Percentiles rank a stretch among this genome's conserved stretches.
Evolutionary conservation across 148 eudicot genomes (phyloP).

Genomic region (Cornus suecica): DNA sequence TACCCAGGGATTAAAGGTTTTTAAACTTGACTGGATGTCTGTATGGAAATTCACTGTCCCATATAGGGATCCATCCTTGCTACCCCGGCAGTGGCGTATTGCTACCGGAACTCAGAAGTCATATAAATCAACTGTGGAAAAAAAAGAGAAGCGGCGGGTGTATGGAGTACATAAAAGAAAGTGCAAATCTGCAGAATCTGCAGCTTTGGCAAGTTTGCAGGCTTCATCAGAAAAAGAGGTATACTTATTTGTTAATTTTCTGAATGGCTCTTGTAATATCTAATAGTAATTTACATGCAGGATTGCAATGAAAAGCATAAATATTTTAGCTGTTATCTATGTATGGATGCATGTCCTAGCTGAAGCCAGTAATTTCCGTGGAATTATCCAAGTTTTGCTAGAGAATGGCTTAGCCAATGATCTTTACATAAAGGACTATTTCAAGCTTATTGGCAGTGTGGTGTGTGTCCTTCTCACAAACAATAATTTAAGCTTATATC

Average conservation of each 20-base stretch:
- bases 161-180: constrained; percentile 65
- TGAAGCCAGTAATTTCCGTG: not conserved
- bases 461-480: not conserved
- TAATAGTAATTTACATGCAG: not conserved
- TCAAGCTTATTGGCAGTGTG: not conserved
- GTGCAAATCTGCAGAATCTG: constrained; percentile 41
- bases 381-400: not conserved
- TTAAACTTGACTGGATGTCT: constrained; percentile 78
- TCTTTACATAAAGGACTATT: not conserved
- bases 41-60: constrained; percentile 86
- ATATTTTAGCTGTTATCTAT: not conserved
- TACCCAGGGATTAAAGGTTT: constrained; percentile 64
- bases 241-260: constrained; percentile 2
- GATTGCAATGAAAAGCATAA: not conserved
- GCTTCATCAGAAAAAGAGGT: constrained; percentile 68
- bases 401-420: constrained; percentile 6
- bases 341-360: not conserved
- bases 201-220: constrained; percentile 34
- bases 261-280: constrained; percentile 2
- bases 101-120: constrained; percentile 92
- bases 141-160: constrained; percentile 60
- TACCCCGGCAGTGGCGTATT: constrained; percentile 94
- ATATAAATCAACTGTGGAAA: constrained; percentile 57
- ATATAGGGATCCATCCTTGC: constrained; percentile 83
- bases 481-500: constrained; percentile 8